Evolutionary conservation across 2,329 filamentous ascomycete genomes (phyloP).

Genomic region (Alternaria gaisen): DNA sequence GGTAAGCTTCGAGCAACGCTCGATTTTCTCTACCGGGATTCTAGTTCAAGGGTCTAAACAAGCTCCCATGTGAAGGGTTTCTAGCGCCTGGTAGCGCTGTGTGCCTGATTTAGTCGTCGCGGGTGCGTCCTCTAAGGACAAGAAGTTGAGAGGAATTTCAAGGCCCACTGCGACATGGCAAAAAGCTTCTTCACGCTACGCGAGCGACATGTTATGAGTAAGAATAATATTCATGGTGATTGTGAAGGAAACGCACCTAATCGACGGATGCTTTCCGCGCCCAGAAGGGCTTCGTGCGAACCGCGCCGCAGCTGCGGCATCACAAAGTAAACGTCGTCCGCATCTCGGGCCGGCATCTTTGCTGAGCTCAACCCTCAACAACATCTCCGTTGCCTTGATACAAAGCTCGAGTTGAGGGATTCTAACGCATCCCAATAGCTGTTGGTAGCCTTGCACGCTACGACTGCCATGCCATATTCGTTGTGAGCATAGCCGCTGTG

Average conservation of each 20-base stretch:
- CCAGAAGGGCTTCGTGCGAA: conserved; percentile 1
- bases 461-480: too few relatives aligned
- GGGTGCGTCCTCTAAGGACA: conserved; percentile 6
- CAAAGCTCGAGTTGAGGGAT: not conserved
- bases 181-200: conserved; percentile 4
- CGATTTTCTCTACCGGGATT: not conserved
- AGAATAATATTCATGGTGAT: not conserved
- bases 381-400: not conserved
- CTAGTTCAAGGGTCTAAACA: not conserved
- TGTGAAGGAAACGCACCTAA: not conserved
- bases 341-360: not conserved
- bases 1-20: conserved; percentile 4
- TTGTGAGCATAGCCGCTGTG: too few relatives aligned
- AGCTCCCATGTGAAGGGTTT: not conserved
- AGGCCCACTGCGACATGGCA: conserved; percentile 1
- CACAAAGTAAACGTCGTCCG: not conserved
- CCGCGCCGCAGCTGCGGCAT: conserved; percentile 5
- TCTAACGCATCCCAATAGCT: conserved; percentile 4
- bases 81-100: conserved; percentile 6
- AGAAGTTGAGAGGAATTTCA: not conserved
- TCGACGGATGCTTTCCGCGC: not conserved
- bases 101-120: conserved; percentile 5
- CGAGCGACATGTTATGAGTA: not conserved
- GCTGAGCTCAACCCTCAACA: not conserved
- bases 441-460: too few relatives aligned